Evolutionary conservation across 2,329 filamentous ascomycete species (phyloP).

Genomic region (Fusarium buharicum): DNA sequence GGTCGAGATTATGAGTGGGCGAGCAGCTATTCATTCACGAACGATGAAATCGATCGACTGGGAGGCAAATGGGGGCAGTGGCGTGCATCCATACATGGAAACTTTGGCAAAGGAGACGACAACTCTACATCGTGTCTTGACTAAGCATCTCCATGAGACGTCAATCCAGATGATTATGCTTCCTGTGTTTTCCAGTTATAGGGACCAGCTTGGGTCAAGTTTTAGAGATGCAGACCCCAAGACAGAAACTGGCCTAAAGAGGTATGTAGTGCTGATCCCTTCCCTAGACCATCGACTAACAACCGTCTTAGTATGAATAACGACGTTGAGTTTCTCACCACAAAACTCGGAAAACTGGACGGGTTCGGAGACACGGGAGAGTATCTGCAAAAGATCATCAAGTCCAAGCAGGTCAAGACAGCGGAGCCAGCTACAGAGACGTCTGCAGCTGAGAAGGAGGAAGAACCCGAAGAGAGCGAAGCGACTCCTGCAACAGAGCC

Average conservation of each 20-base stretch:
- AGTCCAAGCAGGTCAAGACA: constrained; percentile 61
- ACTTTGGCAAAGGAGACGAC: constrained; percentile 86
- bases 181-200: constrained; percentile 84
- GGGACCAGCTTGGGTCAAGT: constrained; percentile 78
- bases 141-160: constrained; percentile 80
- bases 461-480: constrained; percentile 24
- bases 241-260: constrained; percentile 74
- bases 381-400: constrained; percentile 72
- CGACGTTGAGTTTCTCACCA: constrained; percentile 78
- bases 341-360: constrained; percentile 78
- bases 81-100: constrained; percentile 81
- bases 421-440: constrained; percentile 28
- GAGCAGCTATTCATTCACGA: constrained; percentile 78
- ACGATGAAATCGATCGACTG: constrained; percentile 80
- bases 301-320: constrained; percentile 70
- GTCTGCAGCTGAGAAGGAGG: constrained; percentile 21
- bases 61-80: constrained; percentile 62
- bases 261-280: constrained; percentile 61
- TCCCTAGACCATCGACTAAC: constrained; percentile 20
- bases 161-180: constrained; percentile 85
- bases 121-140: constrained; percentile 84
- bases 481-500: constrained; percentile 27
- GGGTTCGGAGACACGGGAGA: constrained; percentile 80
- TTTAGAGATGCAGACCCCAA: constrained; percentile 73
- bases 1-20: constrained; percentile 88